Evolutionary conservation across 371 early-diverging fungal genomes (phyloP), one percentile per base, ranked within the genome.

Genomic region (Zopfochytrium polystomum): DNA sequence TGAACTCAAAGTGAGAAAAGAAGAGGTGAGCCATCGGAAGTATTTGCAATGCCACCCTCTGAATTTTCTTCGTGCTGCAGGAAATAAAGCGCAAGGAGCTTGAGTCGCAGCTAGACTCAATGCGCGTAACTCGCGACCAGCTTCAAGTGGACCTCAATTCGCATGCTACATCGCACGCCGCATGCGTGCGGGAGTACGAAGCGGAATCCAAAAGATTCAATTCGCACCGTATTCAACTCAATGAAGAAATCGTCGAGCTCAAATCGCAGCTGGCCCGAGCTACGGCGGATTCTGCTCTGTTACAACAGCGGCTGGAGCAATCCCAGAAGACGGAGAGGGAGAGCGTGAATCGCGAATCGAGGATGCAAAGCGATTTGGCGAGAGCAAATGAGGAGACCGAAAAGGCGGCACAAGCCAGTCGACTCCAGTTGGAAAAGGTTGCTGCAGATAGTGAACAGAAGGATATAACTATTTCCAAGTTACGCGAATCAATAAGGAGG

Each of bases 1-100:
- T 11, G 79, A 78, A 55, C 22, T 63, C 18, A 51, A 64, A 11
- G 35, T 66, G 15, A 52, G 62, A 11, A 57, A 62, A 35, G 73
- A 73, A 11, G 71, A 78, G 62, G 78, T 74, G 48, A 30, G 22
- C 7, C 11, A 3, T 31, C 15, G 30, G 42, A 31, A 3, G 22
- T 2, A 34, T 13, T 11, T 32, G 15, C 0, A 44, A n/a, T 27
- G 5, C 3, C 5, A 18, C 55, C n/a, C n/a, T 33, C 5, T 5
- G 1, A 26, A 18, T 54, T 15, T n/a, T 38, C 22, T 35, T 34
- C 9, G 6, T 52, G 15, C 2, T 11, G 30, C 44, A 76, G 77
- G 62, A 67, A 32, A 29, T 47, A 22, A 32, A 59, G 18, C 55
- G 72, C 30, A 45, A 66, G 34, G 70, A 68, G 4, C 45, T 73